These are phyloP conservation scores for Protomyces arabidopsidicola DNA, from an alignment of 1,139 yeast species.

Conservation along the genomic window DNA sequence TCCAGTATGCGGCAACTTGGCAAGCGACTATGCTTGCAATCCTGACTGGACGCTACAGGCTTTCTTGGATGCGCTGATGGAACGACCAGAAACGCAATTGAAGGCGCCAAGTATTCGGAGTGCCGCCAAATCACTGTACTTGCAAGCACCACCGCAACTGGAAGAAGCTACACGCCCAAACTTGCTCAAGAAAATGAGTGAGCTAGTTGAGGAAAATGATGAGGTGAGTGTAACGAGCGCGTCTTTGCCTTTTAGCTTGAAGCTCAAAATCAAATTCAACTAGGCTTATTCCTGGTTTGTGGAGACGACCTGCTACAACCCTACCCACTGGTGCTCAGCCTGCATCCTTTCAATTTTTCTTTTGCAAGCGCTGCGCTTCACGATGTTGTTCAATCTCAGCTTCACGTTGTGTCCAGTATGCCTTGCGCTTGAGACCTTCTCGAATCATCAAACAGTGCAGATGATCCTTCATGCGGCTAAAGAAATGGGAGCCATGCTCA, in stretches of 20 bases:
- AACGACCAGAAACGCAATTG: constrained; percentile 42
- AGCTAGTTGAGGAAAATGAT: constrained; percentile 46
- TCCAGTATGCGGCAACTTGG: constrained; percentile 63
- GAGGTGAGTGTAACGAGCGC: constrained; percentile 59
- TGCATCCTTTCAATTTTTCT: background rate
- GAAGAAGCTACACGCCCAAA: constrained; percentile 51
- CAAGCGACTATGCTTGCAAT: constrained; percentile 39
- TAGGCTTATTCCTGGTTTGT: background rate
- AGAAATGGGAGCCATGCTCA: constrained; percentile 5
- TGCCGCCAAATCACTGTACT: constrained; percentile 45
- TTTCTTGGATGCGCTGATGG: constrained; percentile 45
- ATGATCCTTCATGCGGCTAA: constrained; percentile 13
- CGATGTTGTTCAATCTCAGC: background rate
- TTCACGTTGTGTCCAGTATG: background rate
- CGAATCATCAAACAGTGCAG: constrained; percentile 5
- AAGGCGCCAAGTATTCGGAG: constrained; percentile 53
- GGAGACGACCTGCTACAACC: no score
- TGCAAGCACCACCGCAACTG: constrained; percentile 51
- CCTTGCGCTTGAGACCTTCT: background rate
- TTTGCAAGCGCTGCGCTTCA: background rate
- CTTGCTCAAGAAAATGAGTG: constrained; percentile 41
- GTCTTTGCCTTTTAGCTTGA: constrained; percentile 46
- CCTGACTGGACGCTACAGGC: constrained; percentile 48
- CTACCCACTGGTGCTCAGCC: background rate
- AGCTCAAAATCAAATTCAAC: constrained; percentile 1